Conservation (phyloP, 1,284 basidiomycete species). For the Cryptococcus amylolentus region DNA sequence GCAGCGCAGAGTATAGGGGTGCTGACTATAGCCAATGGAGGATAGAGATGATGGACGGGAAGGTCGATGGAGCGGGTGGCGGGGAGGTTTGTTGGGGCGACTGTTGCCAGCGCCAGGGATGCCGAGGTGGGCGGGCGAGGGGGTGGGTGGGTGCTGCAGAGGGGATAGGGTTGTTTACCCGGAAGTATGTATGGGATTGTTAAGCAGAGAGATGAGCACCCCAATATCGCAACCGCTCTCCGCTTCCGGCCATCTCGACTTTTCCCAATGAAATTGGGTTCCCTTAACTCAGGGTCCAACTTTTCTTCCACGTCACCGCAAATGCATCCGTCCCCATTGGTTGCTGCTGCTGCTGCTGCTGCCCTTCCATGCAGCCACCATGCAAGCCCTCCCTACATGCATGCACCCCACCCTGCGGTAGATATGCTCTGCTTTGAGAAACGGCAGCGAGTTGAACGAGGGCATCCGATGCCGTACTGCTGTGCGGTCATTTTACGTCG, state of each 20-base stretch:
- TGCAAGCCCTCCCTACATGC: no score
- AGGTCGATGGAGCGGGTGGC: slow-evolving; percentile 1
- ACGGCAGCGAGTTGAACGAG: no score
- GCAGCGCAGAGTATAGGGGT: neutral
- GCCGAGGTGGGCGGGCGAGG: neutral
- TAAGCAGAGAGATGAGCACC: neutral
- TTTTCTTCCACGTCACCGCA: neutral
- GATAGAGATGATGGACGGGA: neutral
- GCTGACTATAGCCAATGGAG: neutral
- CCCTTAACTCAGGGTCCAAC: neutral
- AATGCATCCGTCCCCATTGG: no score
- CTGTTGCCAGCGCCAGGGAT: neutral
- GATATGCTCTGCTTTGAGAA: no score
- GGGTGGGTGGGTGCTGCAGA: neutral
- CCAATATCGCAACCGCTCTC: neutral
- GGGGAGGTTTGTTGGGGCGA: neutral
- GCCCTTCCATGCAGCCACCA: no score
- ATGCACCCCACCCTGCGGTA: no score
- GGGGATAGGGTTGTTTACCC: neutral
- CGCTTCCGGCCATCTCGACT: neutral
- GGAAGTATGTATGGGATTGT: neutral
- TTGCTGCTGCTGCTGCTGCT: no score
- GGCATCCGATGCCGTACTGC: no score
- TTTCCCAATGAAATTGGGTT: no score
- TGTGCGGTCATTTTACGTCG: no score